These are phyloP conservation scores for Stephania japonica DNA, from an alignment of 164 flowering plant genomes.

Conservation along the genomic window DNA sequence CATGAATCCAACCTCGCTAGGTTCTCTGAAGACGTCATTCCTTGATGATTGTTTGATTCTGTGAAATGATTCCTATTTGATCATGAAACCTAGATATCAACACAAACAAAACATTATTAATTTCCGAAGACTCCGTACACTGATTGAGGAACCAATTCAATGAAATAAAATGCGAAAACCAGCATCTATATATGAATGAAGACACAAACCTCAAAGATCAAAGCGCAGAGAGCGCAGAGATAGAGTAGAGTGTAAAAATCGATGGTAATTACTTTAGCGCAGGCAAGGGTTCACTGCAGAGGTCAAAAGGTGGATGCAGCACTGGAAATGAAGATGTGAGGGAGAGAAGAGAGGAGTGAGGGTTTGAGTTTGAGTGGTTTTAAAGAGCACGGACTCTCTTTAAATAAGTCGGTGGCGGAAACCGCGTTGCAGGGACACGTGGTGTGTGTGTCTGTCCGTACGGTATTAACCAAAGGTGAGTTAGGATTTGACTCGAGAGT, in stretches of 20 bases:
- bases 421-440: constrained; percentile 67
- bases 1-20: constrained; percentile 43
- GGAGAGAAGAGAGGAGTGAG: constrained; percentile 2
- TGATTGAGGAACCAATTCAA: too few species aligned
- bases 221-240: too few species aligned
- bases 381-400: background rate
- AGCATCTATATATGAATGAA: too few species aligned
- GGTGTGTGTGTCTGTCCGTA: background rate
- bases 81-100: too few species aligned
- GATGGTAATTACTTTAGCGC: background rate
- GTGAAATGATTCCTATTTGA: too few species aligned
- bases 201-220: background rate
- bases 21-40: constrained; percentile 59
- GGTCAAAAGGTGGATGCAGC: background rate
- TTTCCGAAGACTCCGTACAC: too few species aligned
- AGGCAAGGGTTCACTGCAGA: too few species aligned
- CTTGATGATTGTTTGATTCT: too few species aligned
- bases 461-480: constrained; percentile 11
- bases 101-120: too few species aligned
- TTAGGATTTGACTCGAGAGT: constrained; percentile 8
- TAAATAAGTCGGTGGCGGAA: constrained; percentile 53
- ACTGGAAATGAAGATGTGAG: background rate
- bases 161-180: too few species aligned
- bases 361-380: constrained; percentile 1
- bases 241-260: background rate